Evolutionary conservation across 1,284 basidiomycete genomes (phyloP).

Genomic region (Cutaneotrichosporon cutaneum): DNA sequence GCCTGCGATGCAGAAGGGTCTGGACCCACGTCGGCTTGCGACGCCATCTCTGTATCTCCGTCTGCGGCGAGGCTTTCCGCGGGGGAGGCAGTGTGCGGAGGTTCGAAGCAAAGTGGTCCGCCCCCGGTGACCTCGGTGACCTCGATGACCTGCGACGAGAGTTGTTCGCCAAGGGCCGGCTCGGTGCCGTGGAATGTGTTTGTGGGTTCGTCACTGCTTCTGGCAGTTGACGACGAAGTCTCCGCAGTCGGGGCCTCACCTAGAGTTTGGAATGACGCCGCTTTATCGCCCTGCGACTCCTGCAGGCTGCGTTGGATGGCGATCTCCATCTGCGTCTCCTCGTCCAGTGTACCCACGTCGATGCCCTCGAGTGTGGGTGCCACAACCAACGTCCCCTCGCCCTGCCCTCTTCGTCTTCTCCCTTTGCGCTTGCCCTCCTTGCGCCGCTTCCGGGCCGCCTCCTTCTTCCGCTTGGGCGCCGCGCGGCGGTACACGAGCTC

Average conservation of each 20-base stretch:
- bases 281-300: background rate
- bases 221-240: background rate
- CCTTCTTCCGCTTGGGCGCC: slow-evolving; percentile 29
- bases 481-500: slow-evolving; percentile 53
- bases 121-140: background rate
- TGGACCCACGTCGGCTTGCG: background rate
- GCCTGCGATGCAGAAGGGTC: background rate
- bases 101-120: background rate
- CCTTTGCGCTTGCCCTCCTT: slow-evolving; percentile 17
- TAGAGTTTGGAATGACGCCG: background rate
- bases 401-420: background rate
- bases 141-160: background rate
- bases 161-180: background rate
- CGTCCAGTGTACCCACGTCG: slow-evolving; percentile 15
- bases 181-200: background rate
- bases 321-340: slow-evolving; percentile 30
- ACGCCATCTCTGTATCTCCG: background rate
- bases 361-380: background rate
- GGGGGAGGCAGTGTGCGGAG: background rate
- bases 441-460: slow-evolving; percentile 8
- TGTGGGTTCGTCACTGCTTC: background rate
- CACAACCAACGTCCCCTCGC: background rate
- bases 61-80: background rate
- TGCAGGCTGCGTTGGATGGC: slow-evolving; percentile 32
- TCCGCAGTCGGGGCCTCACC: background rate